Evolutionary conservation across 805 yeast genomes (phyloP).

Genomic region (Kluyveromyces siamensis): DNA sequence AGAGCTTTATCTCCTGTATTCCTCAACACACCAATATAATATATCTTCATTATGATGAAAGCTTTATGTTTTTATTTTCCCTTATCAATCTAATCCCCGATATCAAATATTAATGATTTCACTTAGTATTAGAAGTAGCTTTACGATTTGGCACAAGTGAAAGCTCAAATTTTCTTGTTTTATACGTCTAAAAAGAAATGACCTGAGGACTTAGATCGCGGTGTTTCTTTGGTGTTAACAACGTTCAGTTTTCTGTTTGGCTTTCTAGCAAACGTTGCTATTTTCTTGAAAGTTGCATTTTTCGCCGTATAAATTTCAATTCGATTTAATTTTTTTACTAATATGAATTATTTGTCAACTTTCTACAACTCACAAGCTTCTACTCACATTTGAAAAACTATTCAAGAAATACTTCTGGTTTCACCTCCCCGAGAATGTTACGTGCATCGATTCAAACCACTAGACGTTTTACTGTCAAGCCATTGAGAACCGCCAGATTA

Average conservation of each 20-base stretch:
- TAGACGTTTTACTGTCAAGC: slow-evolving; percentile 1
- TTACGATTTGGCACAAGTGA: too few relatives aligned
- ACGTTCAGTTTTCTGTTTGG: not conserved
- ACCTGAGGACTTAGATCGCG: too few relatives aligned
- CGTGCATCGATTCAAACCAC: not conserved
- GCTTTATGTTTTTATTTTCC: not conserved
- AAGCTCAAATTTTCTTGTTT: too few relatives aligned
- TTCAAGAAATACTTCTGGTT: too few relatives aligned
- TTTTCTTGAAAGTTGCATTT: not conserved
- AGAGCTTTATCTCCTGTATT: slow-evolving; percentile 50
- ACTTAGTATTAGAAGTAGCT: too few relatives aligned
- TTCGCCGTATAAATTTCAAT: not conserved
- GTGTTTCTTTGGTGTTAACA: too few relatives aligned
- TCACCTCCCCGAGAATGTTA: not conserved
- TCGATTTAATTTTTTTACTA: too few relatives aligned
- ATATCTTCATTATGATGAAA: slow-evolving; percentile 61
- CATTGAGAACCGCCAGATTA: not conserved
- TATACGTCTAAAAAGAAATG: too few relatives aligned
- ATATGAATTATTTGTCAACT: too few relatives aligned
- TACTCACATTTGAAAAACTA: too few relatives aligned
- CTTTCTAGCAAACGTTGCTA: not conserved
- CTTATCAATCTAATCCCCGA: not conserved
- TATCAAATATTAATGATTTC: not conserved
- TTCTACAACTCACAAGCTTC: too few relatives aligned
- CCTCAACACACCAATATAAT: slow-evolving; percentile 80